Percentiles rank a stretch among this genome's conserved stretches.
phyloP scores from a whole-genome alignment of 768 basidiomycete genomes.

The Amylocystis lapponica region DNA sequence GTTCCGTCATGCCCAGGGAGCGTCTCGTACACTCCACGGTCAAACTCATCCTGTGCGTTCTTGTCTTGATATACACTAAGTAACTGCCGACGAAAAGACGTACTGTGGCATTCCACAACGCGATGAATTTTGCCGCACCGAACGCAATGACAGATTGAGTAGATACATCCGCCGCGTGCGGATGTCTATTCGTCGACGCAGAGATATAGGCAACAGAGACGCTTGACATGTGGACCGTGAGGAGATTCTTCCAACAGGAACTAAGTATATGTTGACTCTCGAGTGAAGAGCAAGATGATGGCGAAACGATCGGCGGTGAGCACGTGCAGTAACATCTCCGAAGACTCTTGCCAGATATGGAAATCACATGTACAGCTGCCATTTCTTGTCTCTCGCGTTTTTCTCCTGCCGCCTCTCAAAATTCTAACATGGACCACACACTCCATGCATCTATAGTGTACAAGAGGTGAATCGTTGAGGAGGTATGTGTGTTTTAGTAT shows the following conservation, averaged over 20 bases:
- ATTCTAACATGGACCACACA: too few species aligned
- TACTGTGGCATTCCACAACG: constrained; percentile 55
- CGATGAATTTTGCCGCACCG: constrained; percentile 49
- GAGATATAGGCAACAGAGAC: constrained; percentile 37
- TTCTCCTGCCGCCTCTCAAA: too few species aligned
- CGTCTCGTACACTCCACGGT: constrained; percentile 58
- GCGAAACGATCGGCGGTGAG: too few species aligned
- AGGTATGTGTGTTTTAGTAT: too few species aligned
- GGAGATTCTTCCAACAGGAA: neutral
- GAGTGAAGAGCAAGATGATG: neutral
- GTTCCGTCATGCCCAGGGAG: constrained; percentile 69
- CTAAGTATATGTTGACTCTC: neutral
- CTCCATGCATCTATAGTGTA: too few species aligned
- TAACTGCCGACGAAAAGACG: too few species aligned
- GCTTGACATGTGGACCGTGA: constrained; percentile 6
- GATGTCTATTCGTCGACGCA: constrained; percentile 43
- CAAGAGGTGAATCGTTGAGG: too few species aligned
- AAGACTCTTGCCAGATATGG: too few species aligned
- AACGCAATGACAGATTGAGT: constrained; percentile 42
- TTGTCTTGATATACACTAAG: too few species aligned
- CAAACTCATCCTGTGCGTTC: constrained; percentile 36
- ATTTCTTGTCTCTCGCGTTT: too few species aligned
- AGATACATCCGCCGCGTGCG: constrained; percentile 33
- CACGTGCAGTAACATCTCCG: too few species aligned
- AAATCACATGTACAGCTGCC: too few species aligned